A percentile compares a stretch with the other conserved stretches of the same genome.
Conservation (phyloP, 2,329 filamentous ascomycete genomes). For the Phialophora chinensis region DNA sequence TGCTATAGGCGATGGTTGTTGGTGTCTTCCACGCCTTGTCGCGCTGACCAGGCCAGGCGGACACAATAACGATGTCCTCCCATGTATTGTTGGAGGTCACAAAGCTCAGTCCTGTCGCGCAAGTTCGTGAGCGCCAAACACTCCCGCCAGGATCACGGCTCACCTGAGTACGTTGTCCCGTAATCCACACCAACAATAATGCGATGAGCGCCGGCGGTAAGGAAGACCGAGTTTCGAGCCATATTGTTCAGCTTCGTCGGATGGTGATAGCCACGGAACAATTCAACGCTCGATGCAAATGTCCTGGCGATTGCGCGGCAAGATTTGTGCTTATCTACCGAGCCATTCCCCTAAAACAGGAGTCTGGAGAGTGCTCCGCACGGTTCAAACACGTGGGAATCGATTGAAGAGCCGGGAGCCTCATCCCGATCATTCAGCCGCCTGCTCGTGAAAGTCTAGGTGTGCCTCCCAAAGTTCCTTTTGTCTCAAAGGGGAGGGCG, state of each 20-base stretch:
- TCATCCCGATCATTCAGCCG: not conserved
- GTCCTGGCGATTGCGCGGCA: not conserved
- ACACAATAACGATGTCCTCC: conserved; percentile 36
- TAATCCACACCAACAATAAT: conserved; percentile 37
- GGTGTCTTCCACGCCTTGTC: conserved; percentile 40
- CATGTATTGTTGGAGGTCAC: conserved; percentile 19
- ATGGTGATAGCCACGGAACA: not conserved
- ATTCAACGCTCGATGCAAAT: not conserved
- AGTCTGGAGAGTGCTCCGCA: not conserved
- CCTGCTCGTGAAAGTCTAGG: not conserved
- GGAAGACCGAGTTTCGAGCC: not conserved
- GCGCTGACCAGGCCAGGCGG: conserved; percentile 39
- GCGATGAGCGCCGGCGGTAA: not conserved
- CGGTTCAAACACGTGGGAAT: not conserved
- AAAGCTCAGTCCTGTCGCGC: not conserved
- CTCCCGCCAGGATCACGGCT: not conserved
- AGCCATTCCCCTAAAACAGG: not conserved
- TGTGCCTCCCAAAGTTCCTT: conserved; percentile 1
- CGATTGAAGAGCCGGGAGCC: not conserved
- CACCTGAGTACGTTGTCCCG: conserved; percentile 36
- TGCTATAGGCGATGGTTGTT: conserved; percentile 41
- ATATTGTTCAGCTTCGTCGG: not conserved
- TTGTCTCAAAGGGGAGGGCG: not conserved
- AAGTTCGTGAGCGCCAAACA: not conserved
- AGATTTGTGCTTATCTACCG: not conserved